phyloP scores from a whole-genome alignment of 2,329 filamentous ascomycete species.

The Ophiostoma montium region DNA sequence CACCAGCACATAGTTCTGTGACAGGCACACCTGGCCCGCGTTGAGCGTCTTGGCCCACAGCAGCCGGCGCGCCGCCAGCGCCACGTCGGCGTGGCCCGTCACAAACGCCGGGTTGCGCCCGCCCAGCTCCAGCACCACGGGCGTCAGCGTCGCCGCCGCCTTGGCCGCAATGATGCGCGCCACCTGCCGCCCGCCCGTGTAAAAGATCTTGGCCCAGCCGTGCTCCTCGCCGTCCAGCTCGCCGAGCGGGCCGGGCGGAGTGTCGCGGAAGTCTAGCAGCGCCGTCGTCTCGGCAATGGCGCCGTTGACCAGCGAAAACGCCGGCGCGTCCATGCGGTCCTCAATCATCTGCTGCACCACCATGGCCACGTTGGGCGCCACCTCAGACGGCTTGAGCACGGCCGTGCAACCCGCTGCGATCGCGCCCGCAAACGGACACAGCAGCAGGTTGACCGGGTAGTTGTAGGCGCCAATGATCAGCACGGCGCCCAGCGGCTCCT shows the following conservation, averaged over 20 bases:
- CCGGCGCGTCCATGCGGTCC: constrained; percentile 59
- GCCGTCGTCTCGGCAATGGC: constrained; percentile 65
- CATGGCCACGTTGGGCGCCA: constrained; percentile 59
- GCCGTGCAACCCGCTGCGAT: constrained; percentile 87
- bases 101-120: constrained; percentile 86
- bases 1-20: constrained; percentile 82
- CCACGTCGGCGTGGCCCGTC: constrained; percentile 66
- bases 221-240: constrained; percentile 8
- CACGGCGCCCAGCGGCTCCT: constrained; percentile 74
- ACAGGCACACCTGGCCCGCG: constrained; percentile 82
- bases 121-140: constrained; percentile 78
- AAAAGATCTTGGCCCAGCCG: constrained; percentile 97
- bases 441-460: constrained; percentile 70
- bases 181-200: constrained; percentile 68
- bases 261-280: constrained; percentile 52
- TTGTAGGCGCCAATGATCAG: constrained; percentile 91
- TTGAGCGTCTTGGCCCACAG: constrained; percentile 82
- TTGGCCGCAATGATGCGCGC: constrained; percentile 83
- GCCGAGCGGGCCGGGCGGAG: constrained; percentile 1
- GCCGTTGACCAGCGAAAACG: constrained; percentile 70
- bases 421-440: constrained; percentile 72
- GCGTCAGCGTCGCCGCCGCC: constrained; percentile 77
- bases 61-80: constrained; percentile 68
- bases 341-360: constrained; percentile 68
- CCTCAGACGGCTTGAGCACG: constrained; percentile 82